Evolutionary conservation across 768 basidiomycete species (phyloP), one percentile per base, ranked within the genome.

Genomic region (Kwoniella sp.): DNA sequence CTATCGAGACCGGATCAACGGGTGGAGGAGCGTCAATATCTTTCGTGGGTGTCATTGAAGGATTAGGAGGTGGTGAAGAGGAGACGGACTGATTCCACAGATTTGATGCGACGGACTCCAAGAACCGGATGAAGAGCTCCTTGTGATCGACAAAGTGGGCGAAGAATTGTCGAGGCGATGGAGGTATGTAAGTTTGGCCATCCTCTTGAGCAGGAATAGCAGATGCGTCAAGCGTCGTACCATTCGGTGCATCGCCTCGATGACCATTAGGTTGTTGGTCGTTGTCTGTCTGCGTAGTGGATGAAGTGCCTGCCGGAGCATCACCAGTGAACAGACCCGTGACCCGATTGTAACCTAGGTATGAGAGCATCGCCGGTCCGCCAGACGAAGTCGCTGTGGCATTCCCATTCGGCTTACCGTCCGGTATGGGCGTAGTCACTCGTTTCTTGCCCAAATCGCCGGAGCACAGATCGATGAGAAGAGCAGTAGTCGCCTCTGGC

Each of bases 101-200:
- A 25, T 86, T 83, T 44, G 81, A 72, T 1, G 92, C 90, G 29
- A 98, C 89, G 6, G 87, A 87, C 80, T 98, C 94, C 9, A 99
- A 84, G 78, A 97, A 98, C 1, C 85, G 83, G 44, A 91, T 84
- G 68, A 99, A 95, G 60, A 90, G 86, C 1, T 83, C 83, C 62
- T 89, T 86, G 70, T 94, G 91, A 73, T 95, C 91, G 37, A 96
- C 88, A 68, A 96, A 98, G 77, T 96, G 92, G 0, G 92, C 88
- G 73, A 97, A 98, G 79, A 92, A 98, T 30, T 89, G 82, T 3
- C 88, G 83, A 0, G 94, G 92, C 0, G 92, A 92, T 0, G 92
- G 89, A 0, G 73, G 71, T 17, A 55, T 51, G 53, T 77, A 78
- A 6, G 54, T 47, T 4, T 68, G 66, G 1, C 49, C 63, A n/a